A percentile compares a stretch with the other conserved stretches of the same genome.
phyloP scores from a whole-genome alignment of 805 yeast species.

The Sungouiozyma intestinalis region DNA sequence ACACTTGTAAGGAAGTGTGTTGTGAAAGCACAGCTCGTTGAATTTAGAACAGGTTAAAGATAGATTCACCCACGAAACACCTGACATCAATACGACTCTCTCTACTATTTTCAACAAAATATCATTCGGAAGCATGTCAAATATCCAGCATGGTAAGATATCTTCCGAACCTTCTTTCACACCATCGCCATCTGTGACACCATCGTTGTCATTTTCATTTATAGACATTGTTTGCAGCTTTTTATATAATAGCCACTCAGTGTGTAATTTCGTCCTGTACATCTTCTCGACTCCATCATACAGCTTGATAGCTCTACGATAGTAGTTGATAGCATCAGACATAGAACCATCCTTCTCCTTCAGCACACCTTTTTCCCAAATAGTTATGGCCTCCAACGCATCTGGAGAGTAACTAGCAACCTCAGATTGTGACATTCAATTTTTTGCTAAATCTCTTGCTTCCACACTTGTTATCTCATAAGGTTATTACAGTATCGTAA shows the following conservation, averaged over 20 bases:
- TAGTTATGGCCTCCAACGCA: constrained; percentile 39
- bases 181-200: constrained; percentile 16
- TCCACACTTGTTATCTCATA: background rate
- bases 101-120: constrained; percentile 43
- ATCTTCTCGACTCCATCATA: constrained; percentile 51
- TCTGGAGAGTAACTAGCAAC: background rate
- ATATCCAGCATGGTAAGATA: constrained; percentile 32
- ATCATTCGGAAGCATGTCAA: constrained; percentile 46
- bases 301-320: constrained; percentile 56
- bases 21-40: constrained; percentile 47
- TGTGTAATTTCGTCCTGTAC: constrained; percentile 48
- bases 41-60: constrained; percentile 49
- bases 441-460: background rate
- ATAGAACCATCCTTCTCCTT: constrained; percentile 65
- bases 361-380: constrained; percentile 60
- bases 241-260: constrained; percentile 29
- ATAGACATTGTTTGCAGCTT: constrained; percentile 9
- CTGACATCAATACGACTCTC: constrained; percentile 35
- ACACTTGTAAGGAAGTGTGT: constrained; percentile 39
- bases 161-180: constrained; percentile 12
- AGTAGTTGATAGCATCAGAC: constrained; percentile 70
- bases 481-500: background rate
- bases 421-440: background rate
- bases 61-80: constrained; percentile 57
- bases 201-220: constrained; percentile 4